Evolutionary conservation across 352 stramenopile species (phyloP), one percentile per base, ranked within the genome.

Genomic region (Globisporangium heterothallicum): DNA sequence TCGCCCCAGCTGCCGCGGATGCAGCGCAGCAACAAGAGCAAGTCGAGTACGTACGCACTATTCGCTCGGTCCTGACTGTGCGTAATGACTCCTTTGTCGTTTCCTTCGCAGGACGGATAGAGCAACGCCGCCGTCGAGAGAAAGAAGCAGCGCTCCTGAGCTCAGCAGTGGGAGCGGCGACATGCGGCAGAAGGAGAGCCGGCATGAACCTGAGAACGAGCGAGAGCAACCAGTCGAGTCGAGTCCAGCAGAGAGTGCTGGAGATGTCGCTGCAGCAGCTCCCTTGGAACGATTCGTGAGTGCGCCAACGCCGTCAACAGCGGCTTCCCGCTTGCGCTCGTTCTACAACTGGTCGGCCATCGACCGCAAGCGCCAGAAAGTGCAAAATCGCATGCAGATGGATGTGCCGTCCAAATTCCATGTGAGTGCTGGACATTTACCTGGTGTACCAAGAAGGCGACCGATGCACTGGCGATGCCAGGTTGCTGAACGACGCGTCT

Each of bases 341-440:
- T 61, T 51, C 47, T 75, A 48, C 59, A 72, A 65, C 19, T 72
- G 66, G 49, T 75, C 63, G 24, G 56, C 53, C 2, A 46, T 59
- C 8, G 66, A 75, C 24, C 56, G 63, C 18, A 75, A 75, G 42
- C 63, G 66, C 10, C 66, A 75, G 40, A 50, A 60, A 21, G 27
- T 61, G 22, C 46, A 66, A 38, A 45, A 44, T n/a, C 53, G 59
- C 7, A 29, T 43, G 10, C 42, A 43, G 13, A 34, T 47, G 4
- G 57, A 60, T 8, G 57, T 64, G 13, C 57, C 51, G 2, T 44
- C 26, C 25, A 60, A 49, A 25, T 64, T 64, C 22, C 57, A 60
- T 34, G 55, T 62, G 42, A 25, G 48, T 46, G 9, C 6, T 34
- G 29, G 29, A 34, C 29, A 34, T n/a, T n/a, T n/a, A n/a, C n/a